phyloP scores from a whole-genome alignment of 192 early-diverging fungal species.

The Coemansia sp. region DNA sequence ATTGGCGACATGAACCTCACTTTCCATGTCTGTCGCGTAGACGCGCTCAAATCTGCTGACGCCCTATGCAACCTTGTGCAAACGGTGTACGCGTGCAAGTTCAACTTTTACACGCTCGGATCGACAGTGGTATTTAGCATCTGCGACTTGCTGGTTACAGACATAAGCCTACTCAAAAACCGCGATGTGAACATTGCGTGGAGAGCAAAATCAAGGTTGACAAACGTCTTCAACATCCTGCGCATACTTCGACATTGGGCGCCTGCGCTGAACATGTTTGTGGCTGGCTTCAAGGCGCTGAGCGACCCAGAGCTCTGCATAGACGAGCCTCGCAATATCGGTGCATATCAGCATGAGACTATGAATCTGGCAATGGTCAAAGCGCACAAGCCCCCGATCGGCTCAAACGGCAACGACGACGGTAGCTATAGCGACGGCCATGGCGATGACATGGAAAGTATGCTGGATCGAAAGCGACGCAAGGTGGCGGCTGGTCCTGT shows the following conservation, averaged over 20 bases:
- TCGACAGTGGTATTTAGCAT: conserved; percentile 48
- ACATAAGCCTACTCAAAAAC: conserved; percentile 42
- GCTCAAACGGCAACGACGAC: neutral
- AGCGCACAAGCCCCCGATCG: neutral
- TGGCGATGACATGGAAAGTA: neutral
- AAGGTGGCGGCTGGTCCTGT: conserved; percentile 10
- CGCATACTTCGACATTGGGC: conserved; percentile 53
- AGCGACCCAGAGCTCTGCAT: conserved; percentile 41
- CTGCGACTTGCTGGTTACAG: conserved; percentile 48
- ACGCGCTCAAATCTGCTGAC: conserved; percentile 47
- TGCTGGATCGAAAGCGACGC: conserved; percentile 37
- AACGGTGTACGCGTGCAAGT: conserved; percentile 38
- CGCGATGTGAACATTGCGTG: conserved; percentile 30
- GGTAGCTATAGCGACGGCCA: neutral
- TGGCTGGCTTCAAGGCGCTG: conserved; percentile 44
- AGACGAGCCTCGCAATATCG: conserved; percentile 7
- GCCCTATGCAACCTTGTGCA: conserved; percentile 50
- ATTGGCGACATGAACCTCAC: conserved; percentile 20
- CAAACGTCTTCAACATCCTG: conserved; percentile 39
- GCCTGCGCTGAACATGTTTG: conserved; percentile 51
- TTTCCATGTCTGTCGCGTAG: conserved; percentile 49
- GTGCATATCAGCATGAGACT: conserved; percentile 6
- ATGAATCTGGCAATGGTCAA: neutral
- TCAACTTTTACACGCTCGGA: conserved; percentile 50
- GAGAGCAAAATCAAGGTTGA: conserved; percentile 42